Evolutionary conservation across 805 yeast genomes (phyloP).

Genomic region (Dipodascus geniculatus): DNA sequence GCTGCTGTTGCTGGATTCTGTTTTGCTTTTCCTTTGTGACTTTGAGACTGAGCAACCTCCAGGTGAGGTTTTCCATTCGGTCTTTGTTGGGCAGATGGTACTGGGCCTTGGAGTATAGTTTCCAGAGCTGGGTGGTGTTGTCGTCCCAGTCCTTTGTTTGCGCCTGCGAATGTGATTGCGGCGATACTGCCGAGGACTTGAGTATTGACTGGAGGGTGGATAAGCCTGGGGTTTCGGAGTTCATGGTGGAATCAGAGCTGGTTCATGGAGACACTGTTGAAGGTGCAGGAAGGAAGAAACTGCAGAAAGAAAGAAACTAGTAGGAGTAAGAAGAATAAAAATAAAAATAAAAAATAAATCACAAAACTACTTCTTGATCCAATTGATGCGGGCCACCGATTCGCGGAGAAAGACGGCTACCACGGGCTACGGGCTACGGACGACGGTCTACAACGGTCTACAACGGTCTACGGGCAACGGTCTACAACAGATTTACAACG

Average conservation of each 20-base stretch:
- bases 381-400: no score
- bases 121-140: slow-evolving; percentile 50
- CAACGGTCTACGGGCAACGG: no score
- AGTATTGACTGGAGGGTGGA: background rate
- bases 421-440: no score
- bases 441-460: no score
- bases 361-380: no score
- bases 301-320: no score
- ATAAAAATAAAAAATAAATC: background rate
- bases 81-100: slow-evolving; percentile 62
- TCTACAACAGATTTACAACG: no score
- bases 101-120: slow-evolving; percentile 67
- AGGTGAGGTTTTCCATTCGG: slow-evolving; percentile 74
- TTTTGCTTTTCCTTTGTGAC: background rate
- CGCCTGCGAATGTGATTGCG: background rate
- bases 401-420: no score
- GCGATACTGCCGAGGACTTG: background rate
- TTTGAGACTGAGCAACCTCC: slow-evolving; percentile 46
- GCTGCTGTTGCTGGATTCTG: background rate
- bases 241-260: no score
- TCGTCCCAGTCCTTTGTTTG: background rate
- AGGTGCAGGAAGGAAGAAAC: no score
- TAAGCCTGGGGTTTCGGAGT: background rate
- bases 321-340: background rate
- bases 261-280: no score